Evolutionary conservation across 345 rosid species (phyloP), one percentile per base, ranked within the genome.

Genomic region (Lumnitzera racemosa): DNA sequence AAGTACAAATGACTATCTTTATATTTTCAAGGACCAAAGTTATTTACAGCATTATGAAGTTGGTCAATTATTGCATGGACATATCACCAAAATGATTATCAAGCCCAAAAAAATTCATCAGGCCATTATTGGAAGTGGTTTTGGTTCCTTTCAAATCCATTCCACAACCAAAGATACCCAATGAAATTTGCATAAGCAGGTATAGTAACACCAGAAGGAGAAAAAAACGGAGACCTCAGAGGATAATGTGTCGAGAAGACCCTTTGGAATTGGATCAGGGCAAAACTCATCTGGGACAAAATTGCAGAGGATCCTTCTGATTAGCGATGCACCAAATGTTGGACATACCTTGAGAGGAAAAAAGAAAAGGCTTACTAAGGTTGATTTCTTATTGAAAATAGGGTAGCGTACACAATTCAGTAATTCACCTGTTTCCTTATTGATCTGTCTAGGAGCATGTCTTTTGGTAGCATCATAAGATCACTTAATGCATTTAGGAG

Each of bases 381-480:
- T 70, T 15, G 72, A 41, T 57, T 70, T 62, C 23, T 52, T 59
- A 20, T 9, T 55, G 20, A 63, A 58, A 41, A 20, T 11, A 46
- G 46, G 46, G 51, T 14, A 29, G 17, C 29, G 43, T 20, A 29
- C 15, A 36, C 29, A 47, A 15, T 41, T 57, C 14, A 10, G 17
- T 25, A n/a, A 55, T 51, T 56, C 43, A 92, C 99, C 96, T 89
- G 97, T 81, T 86, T 85, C 73, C 95, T 80, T 60, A 79, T 74
- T 43, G 82, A 59, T 71, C 65, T 75, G 65, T 75, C 74, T 59
- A 86, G 71, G 59, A 94, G 95, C 96, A 87, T 74, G 69, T 85
- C 97, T 72, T 89, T 89, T 23, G 98, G 97, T 70, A 94, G 96
- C 99, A 94, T 94, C 97, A 87, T 84, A 47, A 94, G 94, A 79